Evolutionary conservation across 192 early-diverging fungal species (phyloP).

Genomic region (Spizellomyces punctatus): DNA sequence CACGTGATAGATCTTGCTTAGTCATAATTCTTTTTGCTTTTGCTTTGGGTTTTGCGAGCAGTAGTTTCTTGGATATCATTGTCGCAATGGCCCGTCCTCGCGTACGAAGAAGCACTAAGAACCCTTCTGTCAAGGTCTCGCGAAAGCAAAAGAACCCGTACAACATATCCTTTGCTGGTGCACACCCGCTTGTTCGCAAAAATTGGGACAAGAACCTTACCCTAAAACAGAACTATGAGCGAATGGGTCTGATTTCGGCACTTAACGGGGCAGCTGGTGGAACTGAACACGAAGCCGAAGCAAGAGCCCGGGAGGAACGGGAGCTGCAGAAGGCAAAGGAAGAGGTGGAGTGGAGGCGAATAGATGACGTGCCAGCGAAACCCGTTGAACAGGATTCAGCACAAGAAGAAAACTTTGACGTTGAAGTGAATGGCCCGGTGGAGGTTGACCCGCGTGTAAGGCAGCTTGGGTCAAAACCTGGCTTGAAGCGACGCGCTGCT

Average conservation of each 20-base stretch:
- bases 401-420: conserved; percentile 17
- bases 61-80: no score
- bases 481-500: conserved; percentile 1
- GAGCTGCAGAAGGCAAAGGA: conserved; percentile 26
- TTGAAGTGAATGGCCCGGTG: conserved; percentile 31
- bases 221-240: conserved; percentile 55
- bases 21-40: no score
- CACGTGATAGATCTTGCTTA: no score
- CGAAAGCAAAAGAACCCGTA: conserved; percentile 47
- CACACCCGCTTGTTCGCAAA: conserved; percentile 41
- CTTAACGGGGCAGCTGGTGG: conserved; percentile 57
- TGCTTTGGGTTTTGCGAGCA: no score
- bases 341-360: conserved; percentile 43
- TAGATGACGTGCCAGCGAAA: conserved; percentile 13
- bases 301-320: conserved; percentile 27
- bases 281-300: conserved; percentile 29
- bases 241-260: conserved; percentile 46
- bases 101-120: conserved; percentile 38
- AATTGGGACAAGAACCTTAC: conserved; percentile 61
- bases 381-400: conserved; percentile 11
- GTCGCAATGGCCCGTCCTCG: conserved; percentile 39
- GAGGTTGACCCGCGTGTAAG: conserved; percentile 21
- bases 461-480: conserved; percentile 15
- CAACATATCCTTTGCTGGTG: conserved; percentile 43
- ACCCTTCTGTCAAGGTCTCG: conserved; percentile 36